phyloP scores from a whole-genome alignment of 2,329 filamentous ascomycete genomes.

The Pseudophaeomoniella oleicola region DNA sequence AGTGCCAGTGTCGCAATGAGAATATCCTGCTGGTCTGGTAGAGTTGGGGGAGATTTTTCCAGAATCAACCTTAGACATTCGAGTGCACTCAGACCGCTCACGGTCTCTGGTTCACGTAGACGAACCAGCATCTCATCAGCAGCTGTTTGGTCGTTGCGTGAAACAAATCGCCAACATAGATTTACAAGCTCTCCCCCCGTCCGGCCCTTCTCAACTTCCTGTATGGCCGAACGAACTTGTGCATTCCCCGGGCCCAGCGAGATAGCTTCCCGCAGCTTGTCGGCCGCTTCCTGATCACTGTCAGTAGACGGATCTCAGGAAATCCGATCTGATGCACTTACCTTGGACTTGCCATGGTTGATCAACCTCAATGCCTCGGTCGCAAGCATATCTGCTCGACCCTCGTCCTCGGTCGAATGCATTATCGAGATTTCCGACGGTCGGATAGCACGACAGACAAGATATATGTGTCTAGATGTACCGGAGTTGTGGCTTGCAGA shows the following conservation, averaged over 20 bases:
- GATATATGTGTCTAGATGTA: too few relatives aligned
- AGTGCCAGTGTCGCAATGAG: slow-evolving; percentile 31
- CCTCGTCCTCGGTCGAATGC: slow-evolving; percentile 18
- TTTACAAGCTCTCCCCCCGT: slow-evolving; percentile 22
- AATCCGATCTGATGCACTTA: slow-evolving; percentile 12
- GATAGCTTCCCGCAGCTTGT: slow-evolving; percentile 34
- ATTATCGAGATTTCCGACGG: too few relatives aligned
- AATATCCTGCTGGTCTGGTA: slow-evolving; percentile 28
- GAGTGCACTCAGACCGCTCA: slow-evolving; percentile 8
- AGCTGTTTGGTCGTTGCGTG: slow-evolving; percentile 23
- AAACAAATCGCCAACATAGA: slow-evolving; percentile 26
- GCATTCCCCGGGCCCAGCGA: slow-evolving; percentile 28
- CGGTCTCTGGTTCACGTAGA: not conserved
- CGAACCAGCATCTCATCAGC: slow-evolving; percentile 21
- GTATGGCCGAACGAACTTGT: slow-evolving; percentile 29
- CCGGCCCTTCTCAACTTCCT: slow-evolving; percentile 25
- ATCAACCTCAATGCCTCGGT: slow-evolving; percentile 31
- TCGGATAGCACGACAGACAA: too few relatives aligned
- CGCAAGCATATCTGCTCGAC: slow-evolving; percentile 29
- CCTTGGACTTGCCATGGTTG: slow-evolving; percentile 30
- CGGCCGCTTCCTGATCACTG: slow-evolving; percentile 25
- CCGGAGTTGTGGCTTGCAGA: too few relatives aligned
- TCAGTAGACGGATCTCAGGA: not conserved
- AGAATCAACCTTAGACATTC: slow-evolving; percentile 29
- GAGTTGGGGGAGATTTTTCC: slow-evolving; percentile 17